These are phyloP conservation scores for Leucocoprinus leucothites DNA, from an alignment of 768 basidiomycete genomes.

Conservation along the genomic window DNA sequence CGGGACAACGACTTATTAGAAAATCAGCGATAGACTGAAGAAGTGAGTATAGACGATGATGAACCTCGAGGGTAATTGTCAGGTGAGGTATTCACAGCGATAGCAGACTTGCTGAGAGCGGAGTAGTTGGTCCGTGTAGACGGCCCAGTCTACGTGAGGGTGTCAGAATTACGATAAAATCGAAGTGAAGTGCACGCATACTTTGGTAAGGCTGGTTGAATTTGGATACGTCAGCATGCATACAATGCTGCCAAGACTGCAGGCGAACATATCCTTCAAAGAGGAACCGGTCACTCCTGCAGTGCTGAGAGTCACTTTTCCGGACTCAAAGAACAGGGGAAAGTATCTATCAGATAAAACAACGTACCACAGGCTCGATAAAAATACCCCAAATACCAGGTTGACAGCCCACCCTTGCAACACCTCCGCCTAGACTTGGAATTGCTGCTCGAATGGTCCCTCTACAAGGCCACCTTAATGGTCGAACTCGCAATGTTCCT, in stretches of 20 bases:
- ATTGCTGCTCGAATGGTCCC: slow-evolving; percentile 45
- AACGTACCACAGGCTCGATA: too few species aligned
- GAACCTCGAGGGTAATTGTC: slow-evolving; percentile 47
- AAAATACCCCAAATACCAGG: too few species aligned
- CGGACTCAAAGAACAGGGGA: slow-evolving; percentile 46
- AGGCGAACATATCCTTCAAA: slow-evolving; percentile 31
- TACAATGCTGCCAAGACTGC: too few species aligned
- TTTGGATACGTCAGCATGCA: background rate
- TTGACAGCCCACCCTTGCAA: slow-evolving; percentile 29
- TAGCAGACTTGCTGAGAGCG: slow-evolving; percentile 47
- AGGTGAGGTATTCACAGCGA: slow-evolving; percentile 50
- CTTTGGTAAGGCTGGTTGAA: slow-evolving; percentile 43
- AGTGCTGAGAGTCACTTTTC: slow-evolving; percentile 43
- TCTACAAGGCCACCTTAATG: slow-evolving; percentile 46
- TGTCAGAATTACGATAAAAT: background rate
- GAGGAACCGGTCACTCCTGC: slow-evolving; percentile 43
- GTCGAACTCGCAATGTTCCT: slow-evolving; percentile 49
- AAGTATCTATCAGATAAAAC: slow-evolving; percentile 30
- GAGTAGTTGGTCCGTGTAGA: slow-evolving; percentile 44
- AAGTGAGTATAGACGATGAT: slow-evolving; percentile 2
- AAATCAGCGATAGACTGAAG: too few species aligned
- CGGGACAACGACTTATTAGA: slow-evolving; percentile 31
- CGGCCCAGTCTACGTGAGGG: slow-evolving; percentile 33
- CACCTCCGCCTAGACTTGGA: slow-evolving; percentile 50
- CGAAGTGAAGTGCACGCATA: slow-evolving; percentile 16